phyloP scores from a whole-genome alignment of 768 basidiomycete genomes.

The Kwoniella sp. region DNA sequence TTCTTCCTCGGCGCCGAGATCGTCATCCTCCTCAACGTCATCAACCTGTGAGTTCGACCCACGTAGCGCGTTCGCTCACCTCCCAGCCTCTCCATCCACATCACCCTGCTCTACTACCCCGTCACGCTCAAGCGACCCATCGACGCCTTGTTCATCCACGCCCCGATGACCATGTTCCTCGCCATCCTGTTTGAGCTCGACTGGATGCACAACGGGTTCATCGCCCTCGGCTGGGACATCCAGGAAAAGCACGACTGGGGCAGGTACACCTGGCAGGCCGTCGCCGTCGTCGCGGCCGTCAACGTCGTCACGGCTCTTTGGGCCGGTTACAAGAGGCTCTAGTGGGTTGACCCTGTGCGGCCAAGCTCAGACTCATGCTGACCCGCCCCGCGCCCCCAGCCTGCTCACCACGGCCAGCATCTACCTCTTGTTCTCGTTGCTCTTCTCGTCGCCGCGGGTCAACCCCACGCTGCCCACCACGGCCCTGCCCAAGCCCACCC shows the following conservation, averaged over 20 bases:
- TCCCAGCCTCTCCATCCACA: constrained; percentile 63
- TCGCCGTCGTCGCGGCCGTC: constrained; percentile 63
- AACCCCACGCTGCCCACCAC: constrained; percentile 43
- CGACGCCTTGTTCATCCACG: constrained; percentile 78
- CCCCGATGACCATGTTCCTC: constrained; percentile 58
- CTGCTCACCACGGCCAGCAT: constrained; percentile 24
- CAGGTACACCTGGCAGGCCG: constrained; percentile 65
- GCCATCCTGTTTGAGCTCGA: constrained; percentile 65
- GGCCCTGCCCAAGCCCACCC: constrained; percentile 47
- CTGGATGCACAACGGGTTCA: constrained; percentile 59
- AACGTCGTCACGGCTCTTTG: constrained; percentile 55
- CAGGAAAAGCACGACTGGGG: constrained; percentile 57
- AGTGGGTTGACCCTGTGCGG: constrained; percentile 50
- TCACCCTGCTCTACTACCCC: constrained; percentile 68
- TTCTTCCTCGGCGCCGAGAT: constrained; percentile 74
- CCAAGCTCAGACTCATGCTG: not conserved
- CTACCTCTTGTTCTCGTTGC: constrained; percentile 43
- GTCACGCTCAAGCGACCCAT: constrained; percentile 55
- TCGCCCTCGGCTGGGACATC: constrained; percentile 66
- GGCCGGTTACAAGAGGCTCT: constrained; percentile 35
- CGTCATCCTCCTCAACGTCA: constrained; percentile 64
- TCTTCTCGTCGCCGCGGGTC: constrained; percentile 43
- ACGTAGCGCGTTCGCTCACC: no score
- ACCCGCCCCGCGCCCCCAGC: constrained; percentile 1
- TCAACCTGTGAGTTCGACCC: constrained; percentile 55